These are phyloP conservation scores for Loxodes magnus DNA, from an alignment of 73 alveolate species.

Conservation along the genomic window DNA sequence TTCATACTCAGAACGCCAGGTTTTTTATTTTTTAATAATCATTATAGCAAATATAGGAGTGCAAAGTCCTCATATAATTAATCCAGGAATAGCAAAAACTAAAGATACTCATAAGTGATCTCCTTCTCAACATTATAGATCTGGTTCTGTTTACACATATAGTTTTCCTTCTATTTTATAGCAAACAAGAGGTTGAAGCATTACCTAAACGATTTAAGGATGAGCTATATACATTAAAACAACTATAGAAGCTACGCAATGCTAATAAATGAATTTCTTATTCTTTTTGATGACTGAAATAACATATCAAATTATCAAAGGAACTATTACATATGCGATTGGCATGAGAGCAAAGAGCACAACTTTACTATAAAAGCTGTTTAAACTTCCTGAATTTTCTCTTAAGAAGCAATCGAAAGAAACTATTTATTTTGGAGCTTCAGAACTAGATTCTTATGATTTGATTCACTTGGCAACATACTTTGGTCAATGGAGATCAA, in stretches of 20 bases:
- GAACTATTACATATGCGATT: constrained; percentile 5
- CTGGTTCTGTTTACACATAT: constrained; percentile 21
- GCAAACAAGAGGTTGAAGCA: constrained; percentile 41
- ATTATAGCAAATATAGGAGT: not conserved
- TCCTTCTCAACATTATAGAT: constrained; percentile 27
- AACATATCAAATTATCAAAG: constrained; percentile 16
- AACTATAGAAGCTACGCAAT: constrained; percentile 29
- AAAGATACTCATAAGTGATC: not conserved
- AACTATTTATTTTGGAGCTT: constrained; percentile 24
- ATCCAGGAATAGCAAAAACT: constrained; percentile 35
- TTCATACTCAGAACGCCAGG: too few relatives aligned
- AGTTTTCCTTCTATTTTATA: constrained; percentile 18
- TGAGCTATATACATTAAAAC: constrained; percentile 30
- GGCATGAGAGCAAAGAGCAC: constrained; percentile 31
- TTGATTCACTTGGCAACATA: constrained; percentile 14
- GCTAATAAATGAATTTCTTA: constrained; percentile 12
- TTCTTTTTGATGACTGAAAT: constrained; percentile 9
- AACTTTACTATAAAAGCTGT: constrained; percentile 19
- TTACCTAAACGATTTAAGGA: constrained; percentile 38
- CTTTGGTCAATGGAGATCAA: constrained; percentile 48
- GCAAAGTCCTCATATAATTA: constrained; percentile 17
- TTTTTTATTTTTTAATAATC: not conserved
- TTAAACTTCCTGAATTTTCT: constrained; percentile 13
- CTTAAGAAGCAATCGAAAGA: constrained; percentile 38
- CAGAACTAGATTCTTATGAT: constrained; percentile 15